Evolutionary conservation across 2,329 filamentous ascomycete genomes (phyloP), one percentile per base, ranked within the genome.

Genomic region (Fusarium anthophilum): DNA sequence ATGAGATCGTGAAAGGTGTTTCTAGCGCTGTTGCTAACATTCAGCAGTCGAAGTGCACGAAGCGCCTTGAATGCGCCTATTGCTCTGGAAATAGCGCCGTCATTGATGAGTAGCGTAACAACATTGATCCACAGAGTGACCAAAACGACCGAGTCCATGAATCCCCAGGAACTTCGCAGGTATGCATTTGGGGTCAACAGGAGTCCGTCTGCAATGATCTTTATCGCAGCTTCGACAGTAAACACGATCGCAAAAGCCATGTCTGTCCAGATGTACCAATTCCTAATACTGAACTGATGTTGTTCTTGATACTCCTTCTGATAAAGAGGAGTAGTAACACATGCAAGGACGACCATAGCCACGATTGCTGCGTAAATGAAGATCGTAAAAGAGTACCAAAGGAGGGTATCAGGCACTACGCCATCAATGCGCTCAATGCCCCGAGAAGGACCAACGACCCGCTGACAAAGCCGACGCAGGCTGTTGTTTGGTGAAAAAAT

Each of bases 161-260:
- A 91, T 12, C 96, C 97, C 96, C 96, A 99, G 0, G 95, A 96
- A 79, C 96, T 96, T 77, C 96, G 92, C 81, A 98, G 94, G 80
- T 98, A 99, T 6, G 97, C 97, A 82, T 99, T 98, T 1, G 96
- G 96, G 1, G 96, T 98, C 90, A 94, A 98, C 81, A 98, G 93
- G 77, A 98, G 93, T 13, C 96, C 96, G 83, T 99, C 96, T 0
- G 96, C 96, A 77, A 99, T 91, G 63, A 97, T 91, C 82, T 99
- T 99, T 84, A 99, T 95, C 11, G 91, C 79, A 2, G 95, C 94
- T 82, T 99, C 96, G 12, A 94, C 80, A 0, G 93, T 93, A 83
- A 99, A 99, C 20, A 99, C 83, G 4, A 93, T 82, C 5, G 96
- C 95, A 80, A 99, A 99, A 12, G 93, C 92, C 82, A 97, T 87